A percentile compares a stretch with the other conserved stretches of the same genome.
Evolutionary conservation across 805 yeast genomes (phyloP).

Genomic region (Metschnikowia borealis): DNA sequence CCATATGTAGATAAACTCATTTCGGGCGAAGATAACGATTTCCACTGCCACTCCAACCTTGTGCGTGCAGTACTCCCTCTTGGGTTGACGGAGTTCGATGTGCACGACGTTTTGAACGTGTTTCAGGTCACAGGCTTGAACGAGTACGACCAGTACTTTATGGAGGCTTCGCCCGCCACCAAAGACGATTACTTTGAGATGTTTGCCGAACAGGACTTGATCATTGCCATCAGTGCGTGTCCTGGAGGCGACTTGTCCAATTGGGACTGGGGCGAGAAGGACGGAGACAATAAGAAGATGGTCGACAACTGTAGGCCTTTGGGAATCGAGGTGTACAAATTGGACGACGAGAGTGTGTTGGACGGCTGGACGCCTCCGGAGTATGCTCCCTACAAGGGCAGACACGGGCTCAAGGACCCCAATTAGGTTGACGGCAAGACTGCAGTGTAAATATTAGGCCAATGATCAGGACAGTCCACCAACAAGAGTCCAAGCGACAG

Average conservation of each 20-base stretch:
- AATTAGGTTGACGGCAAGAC: too few relatives aligned
- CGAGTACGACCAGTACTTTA: slow-evolving; percentile 61
- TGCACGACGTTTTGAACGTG: slow-evolving; percentile 66
- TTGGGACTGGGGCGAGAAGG: slow-evolving; percentile 70
- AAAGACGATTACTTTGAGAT: slow-evolving; percentile 59
- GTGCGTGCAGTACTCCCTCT: slow-evolving; percentile 55
- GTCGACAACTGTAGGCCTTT: slow-evolving; percentile 59
- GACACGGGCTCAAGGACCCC: slow-evolving; percentile 46
- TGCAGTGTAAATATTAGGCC: too few relatives aligned
- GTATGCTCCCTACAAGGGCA: slow-evolving; percentile 49
- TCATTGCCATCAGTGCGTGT: slow-evolving; percentile 63
- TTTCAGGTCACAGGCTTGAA: slow-evolving; percentile 67
- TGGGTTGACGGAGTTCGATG: slow-evolving; percentile 62
- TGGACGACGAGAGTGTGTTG: slow-evolving; percentile 45
- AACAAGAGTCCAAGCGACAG: too few relatives aligned
- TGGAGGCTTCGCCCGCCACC: slow-evolving; percentile 66
- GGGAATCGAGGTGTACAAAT: slow-evolving; percentile 55
- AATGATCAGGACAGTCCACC: too few relatives aligned
- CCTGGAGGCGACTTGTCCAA: slow-evolving; percentile 67
- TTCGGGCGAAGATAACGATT: slow-evolving; percentile 62
- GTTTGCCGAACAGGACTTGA: slow-evolving; percentile 61
- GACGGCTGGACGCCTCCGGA: slow-evolving; percentile 51
- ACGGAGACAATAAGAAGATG: slow-evolving; percentile 49
- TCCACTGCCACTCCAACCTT: slow-evolving; percentile 65
- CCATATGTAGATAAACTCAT: slow-evolving; percentile 63